Percentiles rank a stretch among this genome's conserved stretches.
Conservation (phyloP, 2,329 filamentous ascomycete species). For the Thermoascus crustaceus region DNA sequence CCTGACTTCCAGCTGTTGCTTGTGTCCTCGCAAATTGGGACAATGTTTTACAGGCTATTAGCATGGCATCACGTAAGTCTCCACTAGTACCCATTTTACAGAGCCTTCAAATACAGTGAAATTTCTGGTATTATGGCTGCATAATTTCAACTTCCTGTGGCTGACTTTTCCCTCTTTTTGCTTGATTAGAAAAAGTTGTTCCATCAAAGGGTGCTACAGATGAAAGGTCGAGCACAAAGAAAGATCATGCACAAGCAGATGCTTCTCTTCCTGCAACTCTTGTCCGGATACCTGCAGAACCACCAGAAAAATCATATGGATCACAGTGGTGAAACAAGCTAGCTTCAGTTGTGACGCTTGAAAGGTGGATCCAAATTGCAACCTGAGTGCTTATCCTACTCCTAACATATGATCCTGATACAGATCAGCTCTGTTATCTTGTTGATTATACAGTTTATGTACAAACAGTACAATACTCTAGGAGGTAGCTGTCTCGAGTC, state of each 20-base stretch:
- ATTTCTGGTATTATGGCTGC: constrained; percentile 6
- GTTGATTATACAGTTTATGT: too few species aligned
- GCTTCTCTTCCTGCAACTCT: constrained; percentile 31
- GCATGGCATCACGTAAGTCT: constrained; percentile 54
- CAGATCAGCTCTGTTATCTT: too few species aligned
- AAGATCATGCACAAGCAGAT: constrained; percentile 66
- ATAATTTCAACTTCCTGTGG: constrained; percentile 2
- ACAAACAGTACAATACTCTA: too few species aligned
- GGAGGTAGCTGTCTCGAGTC: too few species aligned
- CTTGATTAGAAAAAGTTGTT: constrained; percentile 24
- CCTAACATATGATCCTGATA: too few species aligned
- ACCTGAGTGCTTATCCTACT: too few species aligned
- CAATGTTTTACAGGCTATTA: constrained; percentile 55
- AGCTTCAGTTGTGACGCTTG: too few species aligned
- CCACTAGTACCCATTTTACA: neutral
- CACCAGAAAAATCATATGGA: constrained; percentile 12
- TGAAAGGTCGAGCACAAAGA: constrained; percentile 8
- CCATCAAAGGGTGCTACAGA: constrained; percentile 12
- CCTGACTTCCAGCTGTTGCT: constrained; percentile 45
- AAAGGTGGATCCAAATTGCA: too few species aligned
- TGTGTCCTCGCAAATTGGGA: constrained; percentile 61
- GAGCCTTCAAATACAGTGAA: constrained; percentile 4
- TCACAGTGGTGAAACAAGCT: neutral
- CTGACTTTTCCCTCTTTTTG: constrained; percentile 1
- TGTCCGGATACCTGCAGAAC: constrained; percentile 35